Conservation (phyloP, 352 stramenopile genomes). For the Blastocystis sp. region DNA sequence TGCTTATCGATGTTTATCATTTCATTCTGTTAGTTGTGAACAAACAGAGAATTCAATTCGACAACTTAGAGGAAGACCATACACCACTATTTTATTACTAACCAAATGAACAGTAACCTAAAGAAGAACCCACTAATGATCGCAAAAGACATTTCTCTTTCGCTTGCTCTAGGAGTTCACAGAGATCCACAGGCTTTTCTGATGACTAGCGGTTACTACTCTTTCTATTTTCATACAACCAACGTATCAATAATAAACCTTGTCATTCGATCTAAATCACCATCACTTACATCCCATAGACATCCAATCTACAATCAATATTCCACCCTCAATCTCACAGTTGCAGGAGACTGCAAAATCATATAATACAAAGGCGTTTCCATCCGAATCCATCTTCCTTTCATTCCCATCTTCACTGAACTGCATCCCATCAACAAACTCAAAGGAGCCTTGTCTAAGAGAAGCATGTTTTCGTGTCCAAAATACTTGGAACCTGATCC, state of each 20-base stretch:
- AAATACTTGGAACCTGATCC: conserved; percentile 27
- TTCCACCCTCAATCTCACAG: neutral
- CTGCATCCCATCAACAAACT: conserved; percentile 38
- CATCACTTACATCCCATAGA: conserved; percentile 55
- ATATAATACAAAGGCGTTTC: neutral
- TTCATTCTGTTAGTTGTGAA: no score
- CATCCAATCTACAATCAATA: conserved; percentile 1
- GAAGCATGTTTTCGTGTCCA: conserved; percentile 13
- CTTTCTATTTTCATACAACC: neutral
- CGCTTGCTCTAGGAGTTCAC: neutral
- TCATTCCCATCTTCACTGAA: neutral
- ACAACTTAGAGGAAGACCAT: neutral
- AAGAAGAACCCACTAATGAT: neutral
- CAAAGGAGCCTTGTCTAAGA: neutral
- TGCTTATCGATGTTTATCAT: no score
- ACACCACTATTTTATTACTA: neutral
- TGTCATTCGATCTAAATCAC: conserved; percentile 34
- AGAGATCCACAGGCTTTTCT: neutral
- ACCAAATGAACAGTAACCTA: neutral
- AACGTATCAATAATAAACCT: neutral
- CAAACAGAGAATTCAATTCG: neutral
- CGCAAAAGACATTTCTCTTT: neutral
- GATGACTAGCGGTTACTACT: neutral
- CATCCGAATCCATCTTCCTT: neutral
- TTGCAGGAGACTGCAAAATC: neutral